phyloP scores from a whole-genome alignment of 2,329 filamentous ascomycete species.

The Phialocephala subalpina region DNA sequence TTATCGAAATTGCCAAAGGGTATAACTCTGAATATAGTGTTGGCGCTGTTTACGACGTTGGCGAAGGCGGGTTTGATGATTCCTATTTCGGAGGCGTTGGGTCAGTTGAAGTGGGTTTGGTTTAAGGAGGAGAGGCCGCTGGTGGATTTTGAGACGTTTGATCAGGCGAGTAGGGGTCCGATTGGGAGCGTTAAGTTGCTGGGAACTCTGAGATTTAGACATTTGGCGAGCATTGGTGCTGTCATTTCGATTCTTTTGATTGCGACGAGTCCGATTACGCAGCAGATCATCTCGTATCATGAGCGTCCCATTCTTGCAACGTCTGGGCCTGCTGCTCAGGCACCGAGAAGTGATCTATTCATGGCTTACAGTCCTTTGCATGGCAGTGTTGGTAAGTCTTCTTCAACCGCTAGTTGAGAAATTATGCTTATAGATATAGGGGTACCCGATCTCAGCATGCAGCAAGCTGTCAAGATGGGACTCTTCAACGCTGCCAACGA shows the following conservation, averaged over 20 bases:
- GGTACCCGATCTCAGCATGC: constrained; percentile 12
- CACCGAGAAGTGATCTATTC: background rate
- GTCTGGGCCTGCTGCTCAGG: background rate
- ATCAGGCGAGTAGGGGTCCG: constrained; percentile 45
- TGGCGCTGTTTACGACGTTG: constrained; percentile 42
- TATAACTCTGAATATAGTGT: constrained; percentile 45
- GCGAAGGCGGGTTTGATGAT: constrained; percentile 45
- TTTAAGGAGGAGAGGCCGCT: constrained; percentile 40
- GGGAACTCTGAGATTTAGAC: constrained; percentile 26
- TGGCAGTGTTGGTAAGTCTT: constrained; percentile 9
- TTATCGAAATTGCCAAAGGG: constrained; percentile 45
- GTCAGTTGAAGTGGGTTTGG: constrained; percentile 48
- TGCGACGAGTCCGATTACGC: constrained; percentile 43
- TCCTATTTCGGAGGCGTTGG: constrained; percentile 42
- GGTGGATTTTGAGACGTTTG: constrained; percentile 44
- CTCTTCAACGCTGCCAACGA: constrained; percentile 12
- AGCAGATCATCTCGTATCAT: constrained; percentile 41
- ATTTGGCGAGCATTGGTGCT: constrained; percentile 40
- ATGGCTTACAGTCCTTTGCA: constrained; percentile 5
- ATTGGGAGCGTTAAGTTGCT: constrained; percentile 43
- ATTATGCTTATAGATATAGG: background rate
- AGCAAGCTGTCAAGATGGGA: constrained; percentile 20
- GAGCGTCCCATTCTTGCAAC: constrained; percentile 28
- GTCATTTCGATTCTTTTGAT: constrained; percentile 40
- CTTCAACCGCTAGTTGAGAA: background rate